Evolutionary conservation across 352 stramenopile genomes (phyloP).

Genomic region (Globisporangium radiosum): DNA sequence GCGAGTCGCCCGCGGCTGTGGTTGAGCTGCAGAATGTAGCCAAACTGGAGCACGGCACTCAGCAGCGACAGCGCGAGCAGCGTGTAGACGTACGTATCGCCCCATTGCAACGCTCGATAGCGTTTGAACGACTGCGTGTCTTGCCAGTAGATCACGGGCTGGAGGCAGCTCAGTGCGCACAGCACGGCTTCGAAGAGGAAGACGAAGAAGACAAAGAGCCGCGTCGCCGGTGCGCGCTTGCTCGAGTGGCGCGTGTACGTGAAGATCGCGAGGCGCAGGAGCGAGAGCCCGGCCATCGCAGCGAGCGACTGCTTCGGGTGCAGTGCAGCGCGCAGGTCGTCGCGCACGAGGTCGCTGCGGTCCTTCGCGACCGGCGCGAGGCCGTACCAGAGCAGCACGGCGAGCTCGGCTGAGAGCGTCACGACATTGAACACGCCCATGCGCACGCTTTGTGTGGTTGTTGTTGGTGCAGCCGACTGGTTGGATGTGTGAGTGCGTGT

Average conservation of each 20-base stretch:
- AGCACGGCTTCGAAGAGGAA: slow-evolving; percentile 47
- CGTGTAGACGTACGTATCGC: slow-evolving; percentile 43
- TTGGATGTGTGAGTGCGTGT: too few species aligned
- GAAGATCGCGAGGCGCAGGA: slow-evolving; percentile 53
- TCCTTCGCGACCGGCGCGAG: slow-evolving; percentile 28
- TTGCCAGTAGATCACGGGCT: slow-evolving; percentile 59
- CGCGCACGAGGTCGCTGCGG: slow-evolving; percentile 21
- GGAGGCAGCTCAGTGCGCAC: slow-evolving; percentile 42
- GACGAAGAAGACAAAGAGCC: slow-evolving; percentile 75
- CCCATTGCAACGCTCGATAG: slow-evolving; percentile 42
- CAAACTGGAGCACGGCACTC: slow-evolving; percentile 52
- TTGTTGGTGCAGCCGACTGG: too few species aligned
- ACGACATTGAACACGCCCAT: slow-evolving; percentile 73
- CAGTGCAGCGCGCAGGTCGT: slow-evolving; percentile 29
- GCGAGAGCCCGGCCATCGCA: slow-evolving; percentile 38
- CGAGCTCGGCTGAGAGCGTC: slow-evolving; percentile 43
- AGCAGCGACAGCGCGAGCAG: slow-evolving; percentile 39
- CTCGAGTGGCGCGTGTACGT: slow-evolving; percentile 59
- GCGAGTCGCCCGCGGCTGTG: slow-evolving; percentile 50
- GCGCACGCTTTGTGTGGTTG: neutral
- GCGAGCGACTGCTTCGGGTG: slow-evolving; percentile 67
- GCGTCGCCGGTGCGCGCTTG: slow-evolving; percentile 66
- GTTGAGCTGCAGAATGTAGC: slow-evolving; percentile 78
- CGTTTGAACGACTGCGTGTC: slow-evolving; percentile 39
- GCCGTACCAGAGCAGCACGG: slow-evolving; percentile 55